Evolutionary conservation across 352 stramenopile species (phyloP).

Genomic region (Phytopythium sindhum): DNA sequence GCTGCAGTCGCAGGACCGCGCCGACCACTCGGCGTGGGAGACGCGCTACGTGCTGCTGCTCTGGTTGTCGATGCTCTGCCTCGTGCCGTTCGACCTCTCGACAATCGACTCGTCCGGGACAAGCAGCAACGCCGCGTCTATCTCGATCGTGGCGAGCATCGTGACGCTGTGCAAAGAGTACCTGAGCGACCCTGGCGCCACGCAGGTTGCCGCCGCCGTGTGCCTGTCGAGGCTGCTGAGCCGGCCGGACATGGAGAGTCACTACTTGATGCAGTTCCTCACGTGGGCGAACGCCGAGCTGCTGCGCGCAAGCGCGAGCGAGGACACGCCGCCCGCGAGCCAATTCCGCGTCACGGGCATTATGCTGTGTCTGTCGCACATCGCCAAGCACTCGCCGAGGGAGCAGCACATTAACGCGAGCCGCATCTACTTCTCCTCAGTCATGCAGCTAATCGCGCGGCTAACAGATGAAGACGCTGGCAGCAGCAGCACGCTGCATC

Average conservation of each 20-base stretch:
- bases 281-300: slow-evolving; percentile 82
- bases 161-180: slow-evolving; percentile 86
- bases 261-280: slow-evolving; percentile 90
- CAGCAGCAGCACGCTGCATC: slow-evolving; percentile 79
- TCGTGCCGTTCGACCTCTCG: slow-evolving; percentile 97
- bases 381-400: slow-evolving; percentile 74
- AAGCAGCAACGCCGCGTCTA: slow-evolving; percentile 18
- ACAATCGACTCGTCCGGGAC: slow-evolving; percentile 91
- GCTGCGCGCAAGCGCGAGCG: slow-evolving; percentile 17
- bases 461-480: slow-evolving; percentile 52
- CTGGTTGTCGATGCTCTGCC: slow-evolving; percentile 97
- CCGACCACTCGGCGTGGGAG: slow-evolving; percentile 69
- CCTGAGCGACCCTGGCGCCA: slow-evolving; percentile 77
- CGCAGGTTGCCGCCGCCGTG: slow-evolving; percentile 91
- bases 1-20: slow-evolving; percentile 84
- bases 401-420: slow-evolving; percentile 69
- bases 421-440: slow-evolving; percentile 65
- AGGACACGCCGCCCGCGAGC: slow-evolving; percentile 35
- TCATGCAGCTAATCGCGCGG: slow-evolving; percentile 67
- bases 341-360: slow-evolving; percentile 83
- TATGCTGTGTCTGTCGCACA: slow-evolving; percentile 75
- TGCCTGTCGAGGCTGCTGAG: slow-evolving; percentile 94
- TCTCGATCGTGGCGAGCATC: slow-evolving; percentile 77
- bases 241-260: slow-evolving; percentile 93
- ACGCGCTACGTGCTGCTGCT: slow-evolving; percentile 91